Evolutionary conservation across 2,329 filamentous ascomycete species (phyloP).

Genomic region (Claviceps sp.): DNA sequence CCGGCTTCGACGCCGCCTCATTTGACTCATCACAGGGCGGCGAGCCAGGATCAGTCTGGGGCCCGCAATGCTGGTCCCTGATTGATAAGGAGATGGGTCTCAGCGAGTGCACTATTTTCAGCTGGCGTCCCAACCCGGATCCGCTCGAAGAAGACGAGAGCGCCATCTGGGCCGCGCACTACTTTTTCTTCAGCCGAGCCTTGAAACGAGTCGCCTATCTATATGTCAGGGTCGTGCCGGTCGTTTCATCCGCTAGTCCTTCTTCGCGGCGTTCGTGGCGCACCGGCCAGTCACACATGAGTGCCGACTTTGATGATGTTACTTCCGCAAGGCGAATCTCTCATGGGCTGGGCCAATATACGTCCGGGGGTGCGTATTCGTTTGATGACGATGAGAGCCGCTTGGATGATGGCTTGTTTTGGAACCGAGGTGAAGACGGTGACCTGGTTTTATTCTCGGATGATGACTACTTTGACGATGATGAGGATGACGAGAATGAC

Average conservation of each 20-base stretch:
- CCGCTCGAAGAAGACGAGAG: slow-evolving; percentile 86
- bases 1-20: slow-evolving; percentile 36
- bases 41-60: slow-evolving; percentile 56
- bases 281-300: slow-evolving; percentile 14
- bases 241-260: slow-evolving; percentile 52
- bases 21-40: slow-evolving; percentile 27
- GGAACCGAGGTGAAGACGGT: slow-evolving; percentile 45
- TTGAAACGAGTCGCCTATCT: slow-evolving; percentile 89
- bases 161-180: slow-evolving; percentile 88
- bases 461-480: slow-evolving; percentile 34
- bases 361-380: slow-evolving; percentile 32
- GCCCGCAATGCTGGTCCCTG: slow-evolving; percentile 78
- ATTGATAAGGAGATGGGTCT: slow-evolving; percentile 93
- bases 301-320: slow-evolving; percentile 22
- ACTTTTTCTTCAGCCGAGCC: slow-evolving; percentile 94
- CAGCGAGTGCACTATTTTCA: slow-evolving; percentile 78
- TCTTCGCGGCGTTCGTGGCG: slow-evolving; percentile 22
- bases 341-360: slow-evolving; percentile 72
- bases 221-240: slow-evolving; percentile 78
- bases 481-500: slow-evolving; percentile 32
- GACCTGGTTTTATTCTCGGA: slow-evolving; percentile 41
- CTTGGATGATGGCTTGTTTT: slow-evolving; percentile 37
- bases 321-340: slow-evolving; percentile 55
- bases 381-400: slow-evolving; percentile 34
- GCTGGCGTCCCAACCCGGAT: slow-evolving; percentile 78